phyloP scores from a whole-genome alignment of 192 early-diverging fungal genomes.

The Coemansia sp. region DNA sequence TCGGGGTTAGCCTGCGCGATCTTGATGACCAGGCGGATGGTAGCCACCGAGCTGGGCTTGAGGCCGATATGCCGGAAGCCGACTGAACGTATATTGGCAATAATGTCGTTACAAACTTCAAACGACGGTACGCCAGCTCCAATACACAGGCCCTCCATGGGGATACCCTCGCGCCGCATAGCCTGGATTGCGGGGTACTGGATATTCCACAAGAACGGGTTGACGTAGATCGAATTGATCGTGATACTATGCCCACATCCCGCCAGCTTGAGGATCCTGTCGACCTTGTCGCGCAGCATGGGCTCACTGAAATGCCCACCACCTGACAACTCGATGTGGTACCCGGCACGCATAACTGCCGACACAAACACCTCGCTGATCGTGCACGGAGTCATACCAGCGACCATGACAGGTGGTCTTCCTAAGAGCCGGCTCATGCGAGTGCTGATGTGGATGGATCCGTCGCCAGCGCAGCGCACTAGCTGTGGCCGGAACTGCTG shows the following conservation, averaged over 20 bases:
- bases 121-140: conserved; percentile 91
- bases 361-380: conserved; percentile 78
- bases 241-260: conserved; percentile 79
- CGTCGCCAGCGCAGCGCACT: conserved; percentile 60
- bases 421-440: conserved; percentile 68
- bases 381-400: conserved; percentile 93
- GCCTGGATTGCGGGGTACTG: conserved; percentile 85
- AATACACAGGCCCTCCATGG: conserved; percentile 89
- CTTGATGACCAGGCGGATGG: conserved; percentile 81
- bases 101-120: conserved; percentile 81
- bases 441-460: conserved; percentile 82
- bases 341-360: conserved; percentile 87
- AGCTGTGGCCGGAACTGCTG: conserved; percentile 80
- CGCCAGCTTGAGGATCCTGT: conserved; percentile 71
- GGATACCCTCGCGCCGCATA: conserved; percentile 82
- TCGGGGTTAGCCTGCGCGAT: conserved; percentile 84
- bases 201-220: conserved; percentile 80
- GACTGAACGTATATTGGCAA: conserved; percentile 70
- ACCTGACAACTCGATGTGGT: conserved; percentile 89
- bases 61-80: conserved; percentile 82
- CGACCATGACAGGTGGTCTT: conserved; percentile 92
- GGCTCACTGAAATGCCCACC: conserved; percentile 86
- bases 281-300: conserved; percentile 69
- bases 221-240: conserved; percentile 89
- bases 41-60: conserved; percentile 80